Evolutionary conservation across 2,329 filamentous ascomycete genomes (phyloP).

Genomic region (Sordariomycetes sp.): DNA sequence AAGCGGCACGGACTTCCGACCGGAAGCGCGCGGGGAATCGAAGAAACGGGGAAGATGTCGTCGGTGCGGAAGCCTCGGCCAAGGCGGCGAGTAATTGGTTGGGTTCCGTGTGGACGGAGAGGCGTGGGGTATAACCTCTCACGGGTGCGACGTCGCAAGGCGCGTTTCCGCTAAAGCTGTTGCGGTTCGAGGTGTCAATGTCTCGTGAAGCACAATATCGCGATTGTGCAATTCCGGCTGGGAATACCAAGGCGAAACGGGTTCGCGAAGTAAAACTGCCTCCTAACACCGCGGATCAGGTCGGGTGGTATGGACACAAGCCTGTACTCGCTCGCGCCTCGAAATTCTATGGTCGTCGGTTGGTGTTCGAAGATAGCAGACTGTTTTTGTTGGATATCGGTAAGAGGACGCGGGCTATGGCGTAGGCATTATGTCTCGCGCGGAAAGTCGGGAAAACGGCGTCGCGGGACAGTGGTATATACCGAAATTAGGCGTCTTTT

Average conservation of each 20-base stretch:
- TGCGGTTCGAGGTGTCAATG: not conserved
- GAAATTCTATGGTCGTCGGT: not conserved
- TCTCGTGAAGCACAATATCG: not conserved
- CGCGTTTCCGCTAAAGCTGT: not conserved
- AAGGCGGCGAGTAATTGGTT: not conserved
- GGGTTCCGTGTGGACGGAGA: not conserved
- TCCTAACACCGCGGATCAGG: not conserved
- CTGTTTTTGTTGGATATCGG: not conserved
- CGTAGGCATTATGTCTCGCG: not conserved
- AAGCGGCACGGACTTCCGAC: not conserved
- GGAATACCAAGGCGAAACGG: not conserved
- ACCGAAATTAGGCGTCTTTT: not conserved
- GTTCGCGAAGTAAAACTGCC: not conserved
- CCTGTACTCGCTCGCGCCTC: not conserved
- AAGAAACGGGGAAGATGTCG: not conserved
- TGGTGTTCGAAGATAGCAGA: not conserved
- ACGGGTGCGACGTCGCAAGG: not conserved
- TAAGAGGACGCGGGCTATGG: not conserved
- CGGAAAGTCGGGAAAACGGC: not conserved
- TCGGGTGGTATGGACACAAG: not conserved
- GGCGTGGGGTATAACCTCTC: not conserved
- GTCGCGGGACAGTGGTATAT: not conserved
- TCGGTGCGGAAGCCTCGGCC: not conserved
- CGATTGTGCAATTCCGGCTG: not conserved
- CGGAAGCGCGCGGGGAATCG: not conserved